Evolutionary conservation across 176 grass and related monocot species (phyloP), one percentile per base, ranked within the genome.

Genomic region (Zoysia pacifica): DNA sequence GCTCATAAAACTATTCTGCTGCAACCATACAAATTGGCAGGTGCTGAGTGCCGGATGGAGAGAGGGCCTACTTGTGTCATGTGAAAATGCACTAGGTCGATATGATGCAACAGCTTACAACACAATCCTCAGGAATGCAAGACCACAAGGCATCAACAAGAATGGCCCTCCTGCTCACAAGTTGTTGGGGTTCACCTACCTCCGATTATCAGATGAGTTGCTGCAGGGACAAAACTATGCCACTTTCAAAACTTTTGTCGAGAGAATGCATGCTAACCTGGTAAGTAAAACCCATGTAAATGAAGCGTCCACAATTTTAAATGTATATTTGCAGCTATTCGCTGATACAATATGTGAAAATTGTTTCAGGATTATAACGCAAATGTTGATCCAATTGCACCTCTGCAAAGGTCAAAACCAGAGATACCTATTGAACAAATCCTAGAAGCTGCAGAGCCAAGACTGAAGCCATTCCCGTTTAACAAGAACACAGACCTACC

Each of bases 201-300:
- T 93, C 53, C 78, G 92, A 38, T 11, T 93, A 65, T 94, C 89
- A 36, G 81, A 92, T 72, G 87, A 90, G 40, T 76, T 97, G 62
- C 54, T 97, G 13, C 38, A 97, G 70, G 76, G 9, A 47, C 74
- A 81, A 59, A 97, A 90, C 86, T 97, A 88, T 55, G 52, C 4
- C 47, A 90, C 93, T 75, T 97, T 97, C 71, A 84, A 74, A 86
- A 87, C 69, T 63, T 97, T 97, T 86, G 89, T 90, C 40, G 84
- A 75, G 82, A 90, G 87, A 88, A 97, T 97, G 94, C 94, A 97
- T 81, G 94, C 94, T 83, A 87, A 97, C 54, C 83, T 86, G 91
- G 94, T 97, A 68, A 84, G 77, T 76, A 47, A 18, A 20, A 39
- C 18, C 28, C 42, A 15, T 69, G 39, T 20, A 76, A 63, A 60